A percentile compares a stretch with the other conserved stretches of the same genome.
These are phyloP conservation scores for Trichoderma lentiforme DNA, from an alignment of 2,329 filamentous ascomycete species.

Conservation along the genomic window DNA sequence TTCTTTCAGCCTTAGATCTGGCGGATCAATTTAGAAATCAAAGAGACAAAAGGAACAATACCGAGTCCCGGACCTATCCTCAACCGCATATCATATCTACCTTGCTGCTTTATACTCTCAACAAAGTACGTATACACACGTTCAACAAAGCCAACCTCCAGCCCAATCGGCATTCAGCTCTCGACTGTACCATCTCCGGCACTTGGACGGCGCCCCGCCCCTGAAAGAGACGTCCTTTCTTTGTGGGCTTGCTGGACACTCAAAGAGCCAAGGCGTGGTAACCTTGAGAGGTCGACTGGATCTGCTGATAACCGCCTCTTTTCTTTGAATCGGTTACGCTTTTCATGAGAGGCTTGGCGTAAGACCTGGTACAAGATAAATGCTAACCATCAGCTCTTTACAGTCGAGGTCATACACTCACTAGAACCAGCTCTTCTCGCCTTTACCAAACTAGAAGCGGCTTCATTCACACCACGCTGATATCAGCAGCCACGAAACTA, in stretches of 20 bases:
- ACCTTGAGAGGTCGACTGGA: background rate
- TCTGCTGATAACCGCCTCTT: constrained; percentile 2
- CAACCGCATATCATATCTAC: background rate
- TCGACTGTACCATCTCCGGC: background rate
- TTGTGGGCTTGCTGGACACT: constrained; percentile 1
- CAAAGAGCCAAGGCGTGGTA: constrained; percentile 1
- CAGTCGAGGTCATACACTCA: background rate
- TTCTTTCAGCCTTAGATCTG: background rate
- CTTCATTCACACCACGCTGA: background rate
- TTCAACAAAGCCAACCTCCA: constrained; percentile 1
- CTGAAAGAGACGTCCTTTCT: background rate
- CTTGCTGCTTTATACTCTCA: background rate
- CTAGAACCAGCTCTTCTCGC: background rate
- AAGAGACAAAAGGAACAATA: background rate
- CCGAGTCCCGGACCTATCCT: background rate
- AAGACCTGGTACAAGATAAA: background rate
- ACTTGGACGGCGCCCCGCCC: background rate
- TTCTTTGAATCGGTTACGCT: constrained; percentile 7
- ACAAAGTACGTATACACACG: constrained; percentile 10
- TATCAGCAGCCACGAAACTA: background rate
- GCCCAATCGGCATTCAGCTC: background rate
- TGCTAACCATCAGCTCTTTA: constrained; percentile 2
- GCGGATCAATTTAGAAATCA: background rate
- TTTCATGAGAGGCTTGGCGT: background rate
- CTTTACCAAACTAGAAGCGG: background rate